Evolutionary conservation across 73 alveolate genomes (phyloP), one percentile per base, ranked within the genome.

Genomic region (Tetrahymena borealis): DNA sequence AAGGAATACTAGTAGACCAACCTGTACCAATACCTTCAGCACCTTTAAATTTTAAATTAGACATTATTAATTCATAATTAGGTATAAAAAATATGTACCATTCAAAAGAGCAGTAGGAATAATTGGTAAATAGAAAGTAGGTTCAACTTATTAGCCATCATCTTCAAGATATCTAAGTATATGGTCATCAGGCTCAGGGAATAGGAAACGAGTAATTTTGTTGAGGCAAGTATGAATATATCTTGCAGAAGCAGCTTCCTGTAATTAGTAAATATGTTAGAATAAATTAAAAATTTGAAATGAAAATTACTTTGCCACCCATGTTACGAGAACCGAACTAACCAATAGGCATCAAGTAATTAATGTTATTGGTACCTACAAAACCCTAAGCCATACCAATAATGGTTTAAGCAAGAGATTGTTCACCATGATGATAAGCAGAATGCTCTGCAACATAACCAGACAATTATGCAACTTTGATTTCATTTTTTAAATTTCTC

Each of bases 21-120:
- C 99, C 99, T 40, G 99, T 98, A 35, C 99, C 99, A 33, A 99
- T 99, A 28, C 99, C 99, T 38, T 99, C 99, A 12, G 99, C 99
- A 35, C 99, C 85, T 60, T 1, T 60, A 60, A 60, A n/a, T 39
- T 9, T 39, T 7, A 6, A n/a, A 60, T 0, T 60, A n/a, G 28
- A 28, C 28, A 60, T 18, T 18, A 24, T 0, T 15, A 15, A n/a
- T 60, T 60, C 18, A 13, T 0, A 2, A 4, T 60, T n/a, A n/a
- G n/a, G n/a, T n/a, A n/a, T n/a, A n/a, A n/a, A n/a, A n/a, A n/a
- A n/a, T 0, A 2, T 15, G 28, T 60, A 60, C 85, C 99, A 95
- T 99, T 99, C 41, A 99, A 98, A 39, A 99, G 93, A 0, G 97
- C 98, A 93, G 97, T 90, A 16, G 99, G 99, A 11, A 98, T 85